phyloP scores from a whole-genome alignment of 78 protist genomes.

The Corallochytrium limacisporum region DNA sequence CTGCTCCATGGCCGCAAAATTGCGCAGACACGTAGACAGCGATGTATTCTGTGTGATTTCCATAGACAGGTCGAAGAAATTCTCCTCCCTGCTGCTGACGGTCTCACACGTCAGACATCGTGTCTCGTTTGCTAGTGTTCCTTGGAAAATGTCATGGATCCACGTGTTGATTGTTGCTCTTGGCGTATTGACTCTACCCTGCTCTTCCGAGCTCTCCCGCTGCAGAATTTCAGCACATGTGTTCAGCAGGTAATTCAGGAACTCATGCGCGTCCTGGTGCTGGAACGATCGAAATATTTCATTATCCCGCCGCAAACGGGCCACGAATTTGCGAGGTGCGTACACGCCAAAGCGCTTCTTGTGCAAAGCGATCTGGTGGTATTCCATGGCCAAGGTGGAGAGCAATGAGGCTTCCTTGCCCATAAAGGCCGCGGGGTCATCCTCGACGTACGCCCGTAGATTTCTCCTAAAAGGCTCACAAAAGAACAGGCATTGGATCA shows the following conservation, averaged over 20 bases:
- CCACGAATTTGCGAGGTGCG: constrained; percentile 44
- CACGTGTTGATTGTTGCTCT: constrained; percentile 31
- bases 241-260: constrained; percentile 66
- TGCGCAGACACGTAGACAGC: constrained; percentile 44
- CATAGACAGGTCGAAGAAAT: constrained; percentile 64
- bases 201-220: constrained; percentile 4
- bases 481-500: constrained; percentile 70
- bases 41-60: constrained; percentile 66
- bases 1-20: constrained; percentile 46
- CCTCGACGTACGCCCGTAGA: too few relatives aligned
- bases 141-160: constrained; percentile 76
- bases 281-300: constrained; percentile 49
- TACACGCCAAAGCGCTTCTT: constrained; percentile 43
- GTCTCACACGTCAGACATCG: constrained; percentile 72
- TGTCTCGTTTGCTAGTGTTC: constrained; percentile 68
- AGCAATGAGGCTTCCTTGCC: too few relatives aligned
- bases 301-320: constrained; percentile 47
- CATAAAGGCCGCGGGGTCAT: too few relatives aligned
- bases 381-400: constrained; percentile 35
- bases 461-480: constrained; percentile 57
- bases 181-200: not conserved
- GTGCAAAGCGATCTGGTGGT: constrained; percentile 9
- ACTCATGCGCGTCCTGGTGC: constrained; percentile 88
- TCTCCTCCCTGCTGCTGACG: constrained; percentile 57
- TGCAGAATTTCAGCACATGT: constrained; percentile 44